Evolutionary conservation across 2,329 filamentous ascomycete genomes (phyloP), one percentile per base, ranked within the genome.

Genomic region (Didymella lethalis): DNA sequence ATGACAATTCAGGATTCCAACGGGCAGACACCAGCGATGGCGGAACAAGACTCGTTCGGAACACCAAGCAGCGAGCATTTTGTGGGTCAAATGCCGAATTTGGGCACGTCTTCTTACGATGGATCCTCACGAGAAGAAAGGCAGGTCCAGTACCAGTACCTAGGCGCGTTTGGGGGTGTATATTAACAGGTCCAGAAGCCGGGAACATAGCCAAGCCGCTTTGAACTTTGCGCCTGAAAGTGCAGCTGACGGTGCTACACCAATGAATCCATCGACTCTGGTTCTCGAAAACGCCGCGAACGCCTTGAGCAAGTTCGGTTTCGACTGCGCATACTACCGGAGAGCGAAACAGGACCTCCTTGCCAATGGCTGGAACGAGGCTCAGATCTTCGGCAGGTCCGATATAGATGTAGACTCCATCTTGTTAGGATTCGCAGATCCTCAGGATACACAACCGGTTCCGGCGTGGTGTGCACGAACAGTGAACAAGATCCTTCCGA

Each of bases 331-430:
- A 6, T 74, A 72, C 38, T 76, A 73, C 26, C 65, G 70, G 43
- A 66, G 70, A 40, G 70, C 65, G 11, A 75, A 75, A 57, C 59
- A 69, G 54, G 72, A 75, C 40, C 66, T 75, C 48, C 63, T 76
- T 8, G 64, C 65, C 41, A 74, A 68, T 26, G 73, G 72, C 28
- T 76, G 71, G 71, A 69, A 66, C 36, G 66, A 74, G 48, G 53
- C 45, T 26, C 71, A 75, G 45, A 65, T 76, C 46, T 76, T 75
- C 52, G 74, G 74, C 16, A 62, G 71, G 28, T 66, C 66, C 25
- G 74, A 75, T 25, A 63, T 75, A 23, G 74, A 76, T 44, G 74
- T 76, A 14, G 74, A 76, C 50, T 72, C 71, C 3, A 61, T 75
- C n/a, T 59, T 76, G 41, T 60, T 75, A 43, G 72, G 73, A 1